A percentile compares a stretch with the other conserved stretches of the same genome.
Conservation (phyloP, 257 asterid genomes). For the Rehmannia glutinosa region DNA sequence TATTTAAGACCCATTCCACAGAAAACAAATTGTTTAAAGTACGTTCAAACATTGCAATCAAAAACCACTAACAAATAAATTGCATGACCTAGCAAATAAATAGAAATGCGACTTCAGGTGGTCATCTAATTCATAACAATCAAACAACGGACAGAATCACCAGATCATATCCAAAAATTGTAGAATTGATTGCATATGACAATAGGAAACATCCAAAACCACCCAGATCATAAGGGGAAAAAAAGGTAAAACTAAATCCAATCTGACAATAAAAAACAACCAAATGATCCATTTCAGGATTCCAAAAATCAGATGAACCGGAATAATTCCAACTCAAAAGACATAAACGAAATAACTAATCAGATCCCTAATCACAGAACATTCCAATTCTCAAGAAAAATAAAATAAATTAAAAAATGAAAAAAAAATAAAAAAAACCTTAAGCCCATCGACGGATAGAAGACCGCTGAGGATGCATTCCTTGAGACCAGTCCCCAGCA, state of each 20-base stretch:
- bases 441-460: conserved; percentile 59
- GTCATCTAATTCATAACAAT: conserved; percentile 4
- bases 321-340: not conserved
- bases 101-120: not conserved
- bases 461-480: conserved; percentile 75
- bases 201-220: not conserved
- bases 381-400: not conserved
- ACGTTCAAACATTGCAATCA: not conserved
- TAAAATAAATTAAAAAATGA: not conserved
- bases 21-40: not conserved
- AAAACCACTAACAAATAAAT: not conserved
- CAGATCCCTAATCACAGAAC: not conserved
- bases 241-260: not conserved
- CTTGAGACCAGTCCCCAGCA: conserved; percentile 66
- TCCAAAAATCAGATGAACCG: conserved; percentile 6
- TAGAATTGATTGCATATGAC: not conserved
- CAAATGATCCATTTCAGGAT: conserved; percentile 13
- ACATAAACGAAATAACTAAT: not conserved
- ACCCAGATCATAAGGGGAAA: conserved; percentile 1
- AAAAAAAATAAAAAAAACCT: conserved; percentile 22
- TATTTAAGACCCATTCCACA: not conserved
- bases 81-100: not conserved
- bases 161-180: conserved; percentile 9
- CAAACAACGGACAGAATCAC: not conserved
- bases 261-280: not conserved